Evolutionary conservation across 805 yeast species (phyloP).

Genomic region (Candida sphagnicola): DNA sequence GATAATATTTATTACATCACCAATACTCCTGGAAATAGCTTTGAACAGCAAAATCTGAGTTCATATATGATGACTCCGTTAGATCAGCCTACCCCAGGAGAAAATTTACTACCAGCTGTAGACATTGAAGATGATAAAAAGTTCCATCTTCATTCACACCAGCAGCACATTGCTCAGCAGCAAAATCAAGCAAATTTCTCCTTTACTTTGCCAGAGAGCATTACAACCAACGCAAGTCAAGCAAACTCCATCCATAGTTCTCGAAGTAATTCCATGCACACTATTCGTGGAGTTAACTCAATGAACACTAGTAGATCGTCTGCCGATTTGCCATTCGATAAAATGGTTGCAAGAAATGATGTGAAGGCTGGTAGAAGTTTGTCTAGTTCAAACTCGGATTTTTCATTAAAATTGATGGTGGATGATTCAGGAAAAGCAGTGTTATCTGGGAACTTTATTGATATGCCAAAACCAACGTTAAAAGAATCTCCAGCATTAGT

Average conservation of each 20-base stretch:
- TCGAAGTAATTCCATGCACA: background rate
- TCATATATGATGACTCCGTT: background rate
- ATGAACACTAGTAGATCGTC: background rate
- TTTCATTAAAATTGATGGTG: conserved; percentile 32
- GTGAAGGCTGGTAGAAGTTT: background rate
- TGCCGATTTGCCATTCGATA: background rate
- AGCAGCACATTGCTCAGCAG: background rate
- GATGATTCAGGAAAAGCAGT: conserved; percentile 41
- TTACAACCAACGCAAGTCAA: background rate
- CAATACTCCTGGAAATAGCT: background rate
- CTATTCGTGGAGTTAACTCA: background rate
- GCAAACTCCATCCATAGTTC: background rate
- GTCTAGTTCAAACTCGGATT: conserved; percentile 13
- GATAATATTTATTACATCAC: conserved; percentile 28
- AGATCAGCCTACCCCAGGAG: conserved; percentile 4
- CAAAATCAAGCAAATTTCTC: background rate
- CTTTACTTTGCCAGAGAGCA: background rate
- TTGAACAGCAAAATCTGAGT: background rate
- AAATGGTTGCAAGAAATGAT: background rate
- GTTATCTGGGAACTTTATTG: conserved; percentile 22
- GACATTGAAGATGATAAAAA: conserved; percentile 1
- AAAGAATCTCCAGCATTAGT: background rate
- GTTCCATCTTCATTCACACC: background rate
- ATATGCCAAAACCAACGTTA: background rate
- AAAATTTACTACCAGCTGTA: conserved; percentile 14